Percentiles rank a stretch among this genome's conserved stretches.
phyloP scores from a whole-genome alignment of 2,329 filamentous ascomycete species.

The Fusarium drepaniforme region DNA sequence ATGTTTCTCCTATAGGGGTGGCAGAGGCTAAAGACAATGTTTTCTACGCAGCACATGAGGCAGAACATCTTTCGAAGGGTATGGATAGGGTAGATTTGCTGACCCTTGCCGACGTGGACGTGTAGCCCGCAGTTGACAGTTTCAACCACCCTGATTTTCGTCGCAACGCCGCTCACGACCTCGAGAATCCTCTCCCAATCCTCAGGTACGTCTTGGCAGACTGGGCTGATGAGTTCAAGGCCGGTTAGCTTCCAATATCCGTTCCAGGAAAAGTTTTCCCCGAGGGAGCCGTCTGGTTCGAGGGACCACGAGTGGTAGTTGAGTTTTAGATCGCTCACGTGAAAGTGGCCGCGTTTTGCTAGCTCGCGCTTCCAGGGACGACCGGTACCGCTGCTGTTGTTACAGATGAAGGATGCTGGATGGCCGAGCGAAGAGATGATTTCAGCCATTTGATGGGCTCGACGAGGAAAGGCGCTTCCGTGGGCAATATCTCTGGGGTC shows the following conservation, averaged over 20 bases:
- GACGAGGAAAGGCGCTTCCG: neutral
- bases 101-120: constrained; percentile 32
- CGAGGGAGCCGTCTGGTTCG: constrained; percentile 11
- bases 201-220: constrained; percentile 19
- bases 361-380: constrained; percentile 9
- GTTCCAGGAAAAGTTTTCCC: neutral
- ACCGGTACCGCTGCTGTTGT: neutral
- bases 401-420: neutral
- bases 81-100: constrained; percentile 6
- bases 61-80: constrained; percentile 22
- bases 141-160: constrained; percentile 17
- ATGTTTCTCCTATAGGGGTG: constrained; percentile 1
- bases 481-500: constrained; percentile 14
- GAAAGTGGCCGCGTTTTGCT: neutral
- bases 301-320: constrained; percentile 30
- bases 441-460: neutral
- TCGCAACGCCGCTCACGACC: constrained; percentile 24
- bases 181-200: constrained; percentile 32
- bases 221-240: constrained; percentile 28
- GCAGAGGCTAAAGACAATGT: constrained; percentile 30
- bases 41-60: constrained; percentile 28
- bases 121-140: constrained; percentile 25
- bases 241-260: constrained; percentile 15
- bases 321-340: neutral
- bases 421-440: neutral